Percentiles rank a stretch among this genome's conserved stretches.
Evolutionary conservation across 345 rosid species (phyloP).

Genomic region (Ricinus communis): DNA sequence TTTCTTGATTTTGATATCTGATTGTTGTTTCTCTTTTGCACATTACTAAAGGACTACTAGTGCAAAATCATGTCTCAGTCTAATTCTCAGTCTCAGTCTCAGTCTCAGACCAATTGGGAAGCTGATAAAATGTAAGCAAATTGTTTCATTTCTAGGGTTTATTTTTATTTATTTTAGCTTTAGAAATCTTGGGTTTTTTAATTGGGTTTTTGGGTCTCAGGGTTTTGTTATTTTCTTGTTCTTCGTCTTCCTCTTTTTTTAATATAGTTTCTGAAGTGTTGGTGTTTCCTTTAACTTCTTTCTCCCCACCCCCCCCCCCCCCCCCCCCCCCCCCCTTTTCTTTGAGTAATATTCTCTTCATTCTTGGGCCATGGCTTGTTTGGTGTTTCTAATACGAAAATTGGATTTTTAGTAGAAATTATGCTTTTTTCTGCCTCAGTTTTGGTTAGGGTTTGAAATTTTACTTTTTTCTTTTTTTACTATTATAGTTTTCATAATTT

Average conservation of each 20-base stretch:
- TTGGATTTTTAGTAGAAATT: not conserved
- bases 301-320: too few species aligned
- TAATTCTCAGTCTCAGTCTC: conserved; percentile 7
- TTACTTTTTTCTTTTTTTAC: not conserved
- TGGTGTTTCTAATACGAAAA: not conserved
- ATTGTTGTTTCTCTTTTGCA: not conserved
- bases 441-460: not conserved
- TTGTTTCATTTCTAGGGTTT: not conserved
- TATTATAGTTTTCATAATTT: not conserved
- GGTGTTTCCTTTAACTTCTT: not conserved
- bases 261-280: not conserved
- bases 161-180: not conserved
- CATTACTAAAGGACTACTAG: not conserved
- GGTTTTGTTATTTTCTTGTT: not conserved
- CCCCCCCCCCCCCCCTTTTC: too few species aligned
- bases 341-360: not conserved
- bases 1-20: not conserved
- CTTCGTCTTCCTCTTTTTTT: not conserved
- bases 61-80: conserved; percentile 7
- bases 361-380: not conserved
- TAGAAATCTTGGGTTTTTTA: too few species aligned
- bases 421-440: not conserved
- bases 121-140: conserved; percentile 97
- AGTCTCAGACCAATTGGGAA: conserved; percentile 95
- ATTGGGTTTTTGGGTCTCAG: not conserved